Base-by-base conservation (phyloP, 1,284 basidiomycete species). In the Papiliotrema laurentii region DNA sequence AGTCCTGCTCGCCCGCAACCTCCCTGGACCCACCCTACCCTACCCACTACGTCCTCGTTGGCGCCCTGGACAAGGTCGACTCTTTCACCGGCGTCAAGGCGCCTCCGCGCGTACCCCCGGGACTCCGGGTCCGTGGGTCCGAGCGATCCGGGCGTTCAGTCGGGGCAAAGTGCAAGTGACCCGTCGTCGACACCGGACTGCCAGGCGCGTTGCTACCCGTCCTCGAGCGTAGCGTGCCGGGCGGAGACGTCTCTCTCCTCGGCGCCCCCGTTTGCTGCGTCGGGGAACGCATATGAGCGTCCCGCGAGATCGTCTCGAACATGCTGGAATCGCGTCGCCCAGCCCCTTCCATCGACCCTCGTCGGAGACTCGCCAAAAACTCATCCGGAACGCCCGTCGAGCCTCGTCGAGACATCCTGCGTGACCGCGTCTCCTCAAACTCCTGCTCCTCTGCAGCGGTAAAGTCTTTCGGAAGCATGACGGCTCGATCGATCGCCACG, bases 401-500 rank as follows among this genome's bases (percentile, higher is more conserved):
- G 37, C 42, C 39, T 25, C 45, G 45, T 9, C 51, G 41, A 35
- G 64, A 61, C 10, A 61, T 37, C 27, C 67, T 56, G 3, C 66
- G 56, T 10, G 64, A 65, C n/a, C 58, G 48, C 38, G 66, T 61
- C 43, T 68, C 67, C 27, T 71, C 68, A 22, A 68, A 60, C 0
- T 55, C 63, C 7, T 59, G 50, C 45, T 70, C 69, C 47, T 75
- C 72, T 3, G 59, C 57, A 5, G 56, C 57, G 13, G 63, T 68
- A 37, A 73, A 68, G 48, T 72, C 71, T 26, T 61, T 66, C 0
- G 72, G 71, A n/a, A 72, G 51, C 71, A 73, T 73, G 46, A 73
- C 71, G 18, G 73, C 71, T 22, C 73, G 71, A 52, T 73, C 71
- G 35, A 73, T 73, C 16, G 90, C 89, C 16, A 87, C 84, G 0